Evolutionary conservation across 768 basidiomycete species (phyloP).

Genomic region (Paxillus rubicundulus): DNA sequence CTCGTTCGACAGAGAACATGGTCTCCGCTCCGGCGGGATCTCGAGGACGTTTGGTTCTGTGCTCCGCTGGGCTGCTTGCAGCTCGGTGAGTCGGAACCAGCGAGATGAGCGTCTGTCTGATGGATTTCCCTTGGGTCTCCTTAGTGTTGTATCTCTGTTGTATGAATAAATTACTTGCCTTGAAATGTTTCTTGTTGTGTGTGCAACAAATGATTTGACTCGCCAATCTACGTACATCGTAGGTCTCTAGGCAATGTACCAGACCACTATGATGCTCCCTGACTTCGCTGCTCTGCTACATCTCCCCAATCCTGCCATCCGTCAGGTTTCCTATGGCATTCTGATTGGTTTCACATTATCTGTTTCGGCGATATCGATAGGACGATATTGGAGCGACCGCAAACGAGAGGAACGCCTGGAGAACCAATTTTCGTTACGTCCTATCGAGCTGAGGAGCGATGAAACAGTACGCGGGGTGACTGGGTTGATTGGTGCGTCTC

Average conservation of each 20-base stretch:
- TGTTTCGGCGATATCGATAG: conserved; percentile 63
- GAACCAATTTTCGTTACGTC: conserved; percentile 41
- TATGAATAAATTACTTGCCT: not conserved
- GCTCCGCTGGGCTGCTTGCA: conserved; percentile 26
- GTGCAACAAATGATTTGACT: not conserved
- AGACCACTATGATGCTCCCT: conserved; percentile 9
- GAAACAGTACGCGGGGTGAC: conserved; percentile 79
- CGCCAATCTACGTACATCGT: too few relatives aligned
- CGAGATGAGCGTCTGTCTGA: conserved; percentile 65
- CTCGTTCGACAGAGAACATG: conserved; percentile 72
- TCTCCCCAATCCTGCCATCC: conserved; percentile 24
- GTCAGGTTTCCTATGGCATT: conserved; percentile 49
- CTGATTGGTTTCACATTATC: conserved; percentile 77
- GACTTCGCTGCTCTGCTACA: conserved; percentile 19
- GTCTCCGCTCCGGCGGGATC: conserved; percentile 33
- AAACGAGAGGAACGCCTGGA: conserved; percentile 38
- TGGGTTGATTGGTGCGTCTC: conserved; percentile 73
- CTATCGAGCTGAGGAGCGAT: conserved; percentile 71
- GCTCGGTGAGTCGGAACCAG: conserved; percentile 35
- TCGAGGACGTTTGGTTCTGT: conserved; percentile 65
- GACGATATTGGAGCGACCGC: conserved; percentile 50
- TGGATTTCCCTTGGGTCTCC: conserved; percentile 49
- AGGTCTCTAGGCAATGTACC: too few relatives aligned
- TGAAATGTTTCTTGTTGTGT: not conserved
- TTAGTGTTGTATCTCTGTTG: not conserved